Percentiles rank a stretch among this genome's conserved stretches.
These are phyloP conservation scores for Plasmodium sp. DNA, from an alignment of 169 alveolate species.

Conservation along the genomic window DNA sequence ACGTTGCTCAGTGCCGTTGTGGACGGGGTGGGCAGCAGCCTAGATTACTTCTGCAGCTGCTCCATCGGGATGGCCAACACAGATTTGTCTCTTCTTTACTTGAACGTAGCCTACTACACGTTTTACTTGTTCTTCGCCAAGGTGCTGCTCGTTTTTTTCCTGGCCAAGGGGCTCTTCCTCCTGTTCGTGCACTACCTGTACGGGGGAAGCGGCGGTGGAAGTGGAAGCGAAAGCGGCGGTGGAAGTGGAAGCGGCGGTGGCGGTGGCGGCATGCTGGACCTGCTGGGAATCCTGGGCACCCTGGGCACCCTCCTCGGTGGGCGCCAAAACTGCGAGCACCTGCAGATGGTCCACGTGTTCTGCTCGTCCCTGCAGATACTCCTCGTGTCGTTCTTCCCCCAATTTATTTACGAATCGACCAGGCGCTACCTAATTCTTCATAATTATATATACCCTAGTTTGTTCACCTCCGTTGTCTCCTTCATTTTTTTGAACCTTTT, in stretches of 20 bases:
- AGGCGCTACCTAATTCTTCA: conserved; percentile 28
- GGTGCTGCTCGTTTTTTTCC: neutral
- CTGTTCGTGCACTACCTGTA: neutral
- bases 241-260: no score
- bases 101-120: conserved; percentile 13
- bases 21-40: conserved; percentile 20
- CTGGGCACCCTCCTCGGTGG: no score
- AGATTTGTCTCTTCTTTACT: conserved; percentile 1
- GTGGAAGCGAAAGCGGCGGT: no score
- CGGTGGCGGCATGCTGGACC: no score
- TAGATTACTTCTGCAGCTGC: conserved; percentile 35
- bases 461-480: conserved; percentile 31
- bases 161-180: neutral
- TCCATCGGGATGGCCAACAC: neutral
- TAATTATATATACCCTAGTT: conserved; percentile 32
- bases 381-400: conserved; percentile 16
- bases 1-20: conserved; percentile 5
- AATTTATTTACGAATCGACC: conserved; percentile 17
- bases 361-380: conserved; percentile 18
- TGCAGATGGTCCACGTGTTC: neutral
- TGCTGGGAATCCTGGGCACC: no score
- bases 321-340: neutral
- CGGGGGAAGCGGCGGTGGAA: neutral
- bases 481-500: conserved; percentile 14
- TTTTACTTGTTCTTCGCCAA: conserved; percentile 11